Percentiles rank a stretch among this genome's conserved stretches.
phyloP scores from a whole-genome alignment of 176 grass and related monocot species.

The Metroxylon sagu region DNA sequence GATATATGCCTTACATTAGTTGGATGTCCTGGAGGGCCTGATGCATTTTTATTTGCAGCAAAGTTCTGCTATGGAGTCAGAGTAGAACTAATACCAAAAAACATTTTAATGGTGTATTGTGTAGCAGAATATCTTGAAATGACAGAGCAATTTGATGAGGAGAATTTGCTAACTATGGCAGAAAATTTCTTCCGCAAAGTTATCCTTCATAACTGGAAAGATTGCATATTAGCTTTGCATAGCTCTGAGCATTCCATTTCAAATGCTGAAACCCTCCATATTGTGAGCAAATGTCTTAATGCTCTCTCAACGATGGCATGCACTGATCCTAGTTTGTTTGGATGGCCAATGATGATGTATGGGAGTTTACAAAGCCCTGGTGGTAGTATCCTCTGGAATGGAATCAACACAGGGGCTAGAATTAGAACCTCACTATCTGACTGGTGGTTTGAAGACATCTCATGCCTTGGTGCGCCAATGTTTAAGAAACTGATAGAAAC shows the following conservation, averaged over 20 bases:
- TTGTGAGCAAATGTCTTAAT: conserved; percentile 9
- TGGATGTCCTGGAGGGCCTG: conserved; percentile 10
- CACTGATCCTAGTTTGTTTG: conserved; percentile 17
- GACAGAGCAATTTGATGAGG: conserved; percentile 13
- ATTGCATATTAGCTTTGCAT: conserved; percentile 6
- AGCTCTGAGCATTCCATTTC: conserved; percentile 3
- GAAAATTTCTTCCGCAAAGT: conserved; percentile 8
- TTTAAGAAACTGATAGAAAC: conserved; percentile 10
- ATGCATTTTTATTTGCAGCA: conserved; percentile 5
- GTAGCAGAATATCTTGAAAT: conserved; percentile 14
- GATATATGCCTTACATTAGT: background rate
- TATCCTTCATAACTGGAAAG: conserved; percentile 17
- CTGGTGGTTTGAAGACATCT: conserved; percentile 15
- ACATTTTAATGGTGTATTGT: conserved; percentile 6
- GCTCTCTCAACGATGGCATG: conserved; percentile 9
- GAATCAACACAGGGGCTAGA: conserved; percentile 7
- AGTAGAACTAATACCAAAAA: conserved; percentile 12
- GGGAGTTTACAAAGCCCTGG: conserved; percentile 17
- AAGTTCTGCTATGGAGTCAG: conserved; percentile 11
- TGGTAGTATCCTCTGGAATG: conserved; percentile 18
- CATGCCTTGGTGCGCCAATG: conserved; percentile 1
- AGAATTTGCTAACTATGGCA: conserved; percentile 5
- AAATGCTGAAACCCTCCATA: background rate
- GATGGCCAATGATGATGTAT: conserved; percentile 19
- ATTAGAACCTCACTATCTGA: conserved; percentile 17